These are phyloP conservation scores for Pichiaceae sp. DNA, from an alignment of 1,139 yeast genomes.

Conservation along the genomic window DNA sequence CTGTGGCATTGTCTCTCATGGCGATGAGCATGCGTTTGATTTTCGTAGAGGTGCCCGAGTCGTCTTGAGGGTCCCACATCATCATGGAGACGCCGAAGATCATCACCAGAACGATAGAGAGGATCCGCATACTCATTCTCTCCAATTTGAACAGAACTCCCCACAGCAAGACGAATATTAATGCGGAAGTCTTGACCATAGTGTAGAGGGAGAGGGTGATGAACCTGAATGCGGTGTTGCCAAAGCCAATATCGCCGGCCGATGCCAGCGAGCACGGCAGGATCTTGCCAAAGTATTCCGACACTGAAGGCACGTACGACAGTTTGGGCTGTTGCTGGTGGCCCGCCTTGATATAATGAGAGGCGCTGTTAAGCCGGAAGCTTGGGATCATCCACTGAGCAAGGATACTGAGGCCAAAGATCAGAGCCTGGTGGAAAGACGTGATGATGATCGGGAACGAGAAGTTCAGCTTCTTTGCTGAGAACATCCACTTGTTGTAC, in stretches of 20 bases:
- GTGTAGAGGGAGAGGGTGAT: constrained; percentile 83
- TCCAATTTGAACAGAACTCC: constrained; percentile 78
- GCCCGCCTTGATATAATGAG: constrained; percentile 8
- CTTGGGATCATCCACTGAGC: constrained; percentile 40
- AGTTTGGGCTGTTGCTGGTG: constrained; percentile 9
- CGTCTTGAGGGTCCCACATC: constrained; percentile 44
- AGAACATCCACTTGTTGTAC: constrained; percentile 97
- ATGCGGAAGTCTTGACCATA: constrained; percentile 82
- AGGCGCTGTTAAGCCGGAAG: constrained; percentile 34
- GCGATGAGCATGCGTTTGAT: constrained; percentile 10
- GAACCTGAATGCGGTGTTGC: constrained; percentile 72
- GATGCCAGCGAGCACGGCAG: constrained; percentile 84
- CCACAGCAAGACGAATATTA: constrained; percentile 81
- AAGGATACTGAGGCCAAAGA: constrained; percentile 39
- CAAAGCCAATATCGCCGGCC: constrained; percentile 90
- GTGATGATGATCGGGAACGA: constrained; percentile 81
- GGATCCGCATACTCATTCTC: constrained; percentile 54
- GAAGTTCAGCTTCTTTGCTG: constrained; percentile 64
- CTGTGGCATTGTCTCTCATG: not conserved
- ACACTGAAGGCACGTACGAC: constrained; percentile 11
- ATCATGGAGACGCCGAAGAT: constrained; percentile 76
- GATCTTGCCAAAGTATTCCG: constrained; percentile 42
- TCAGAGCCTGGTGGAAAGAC: constrained; percentile 71
- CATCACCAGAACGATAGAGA: constrained; percentile 68
- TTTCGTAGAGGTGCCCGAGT: constrained; percentile 6